These are phyloP conservation scores for Rosa rugosa DNA, from an alignment of 306 rosid species.

Conservation along the genomic window DNA sequence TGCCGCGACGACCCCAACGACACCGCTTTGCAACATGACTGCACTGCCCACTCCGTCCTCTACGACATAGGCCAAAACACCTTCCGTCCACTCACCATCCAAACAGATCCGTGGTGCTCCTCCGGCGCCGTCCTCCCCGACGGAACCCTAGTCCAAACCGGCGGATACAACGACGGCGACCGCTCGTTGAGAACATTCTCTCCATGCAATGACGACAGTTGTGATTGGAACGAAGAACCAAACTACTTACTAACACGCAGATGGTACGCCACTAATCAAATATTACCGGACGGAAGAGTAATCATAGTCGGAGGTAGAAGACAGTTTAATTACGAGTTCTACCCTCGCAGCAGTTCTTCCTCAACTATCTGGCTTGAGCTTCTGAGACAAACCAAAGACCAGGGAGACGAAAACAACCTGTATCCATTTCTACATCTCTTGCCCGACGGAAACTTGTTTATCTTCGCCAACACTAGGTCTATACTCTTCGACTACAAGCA, in stretches of 20 bases:
- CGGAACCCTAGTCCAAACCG: slow-evolving; percentile 74
- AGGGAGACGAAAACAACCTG: slow-evolving; percentile 53
- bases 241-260: slow-evolving; percentile 47
- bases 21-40: slow-evolving; percentile 43
- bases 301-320: slow-evolving; percentile 73
- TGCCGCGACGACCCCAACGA: slow-evolving; percentile 51
- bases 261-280: slow-evolving; percentile 81
- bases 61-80: slow-evolving; percentile 53
- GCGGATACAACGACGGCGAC: slow-evolving; percentile 74
- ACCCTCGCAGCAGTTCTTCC: slow-evolving; percentile 33
- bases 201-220: slow-evolving; percentile 47
- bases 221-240: slow-evolving; percentile 76
- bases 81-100: slow-evolving; percentile 55
- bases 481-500: slow-evolving; percentile 49
- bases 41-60: slow-evolving; percentile 78
- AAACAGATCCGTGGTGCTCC: slow-evolving; percentile 83
- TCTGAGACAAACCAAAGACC: slow-evolving; percentile 53
- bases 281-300: slow-evolving; percentile 65
- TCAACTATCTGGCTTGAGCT: slow-evolving; percentile 25
- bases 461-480: slow-evolving; percentile 69
- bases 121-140: slow-evolving; percentile 66
- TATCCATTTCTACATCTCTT: slow-evolving; percentile 81
- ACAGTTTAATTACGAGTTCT: slow-evolving; percentile 75
- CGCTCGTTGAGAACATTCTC: slow-evolving; percentile 54
- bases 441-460: slow-evolving; percentile 78